A percentile compares a stretch with the other conserved stretches of the same genome.
Evolutionary conservation across 169 alveolate species (phyloP).

Genomic region (Plasmodium vinckei): DNA sequence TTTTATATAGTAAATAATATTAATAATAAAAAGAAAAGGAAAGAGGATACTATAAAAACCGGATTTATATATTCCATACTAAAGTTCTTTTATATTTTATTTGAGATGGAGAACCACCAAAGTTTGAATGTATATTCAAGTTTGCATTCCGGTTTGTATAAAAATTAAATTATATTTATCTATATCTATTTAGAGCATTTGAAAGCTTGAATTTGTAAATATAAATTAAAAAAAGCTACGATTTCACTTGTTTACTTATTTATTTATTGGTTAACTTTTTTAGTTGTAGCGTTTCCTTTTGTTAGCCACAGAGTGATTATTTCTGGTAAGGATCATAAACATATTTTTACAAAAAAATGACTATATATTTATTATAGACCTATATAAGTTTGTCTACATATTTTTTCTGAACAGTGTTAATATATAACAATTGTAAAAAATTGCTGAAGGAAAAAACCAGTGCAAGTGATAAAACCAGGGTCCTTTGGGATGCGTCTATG

Average conservation of each 20-base stretch:
- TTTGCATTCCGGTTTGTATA: slow-evolving; percentile 20
- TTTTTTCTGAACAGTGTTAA: slow-evolving; percentile 3
- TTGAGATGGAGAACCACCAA: slow-evolving; percentile 60
- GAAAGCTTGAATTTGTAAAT: too few species aligned
- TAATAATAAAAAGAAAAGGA: slow-evolving; percentile 13
- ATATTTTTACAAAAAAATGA: too few species aligned
- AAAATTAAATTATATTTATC: background rate
- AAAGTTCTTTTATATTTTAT: slow-evolving; percentile 40
- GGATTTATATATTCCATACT: slow-evolving; percentile 32
- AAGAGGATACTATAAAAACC: slow-evolving; percentile 23
- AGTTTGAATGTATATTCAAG: slow-evolving; percentile 30
- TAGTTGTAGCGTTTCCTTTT: slow-evolving; percentile 60
- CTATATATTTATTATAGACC: background rate
- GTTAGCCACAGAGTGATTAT: slow-evolving; percentile 22
- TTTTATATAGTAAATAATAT: slow-evolving; percentile 13
- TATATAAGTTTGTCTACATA: background rate
- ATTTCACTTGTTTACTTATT: background rate
- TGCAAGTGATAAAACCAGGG: slow-evolving; percentile 2
- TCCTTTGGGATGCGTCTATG: slow-evolving; percentile 26
- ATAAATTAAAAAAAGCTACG: background rate
- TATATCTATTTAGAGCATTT: too few species aligned
- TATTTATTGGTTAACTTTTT: slow-evolving; percentile 9
- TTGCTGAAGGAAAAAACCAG: slow-evolving; percentile 51
- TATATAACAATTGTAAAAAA: slow-evolving; percentile 32
- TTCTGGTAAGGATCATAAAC: slow-evolving; percentile 15